Base-by-base conservation (phyloP, 2,329 filamentous ascomycete species). In the Dendryphion nanum region DNA sequence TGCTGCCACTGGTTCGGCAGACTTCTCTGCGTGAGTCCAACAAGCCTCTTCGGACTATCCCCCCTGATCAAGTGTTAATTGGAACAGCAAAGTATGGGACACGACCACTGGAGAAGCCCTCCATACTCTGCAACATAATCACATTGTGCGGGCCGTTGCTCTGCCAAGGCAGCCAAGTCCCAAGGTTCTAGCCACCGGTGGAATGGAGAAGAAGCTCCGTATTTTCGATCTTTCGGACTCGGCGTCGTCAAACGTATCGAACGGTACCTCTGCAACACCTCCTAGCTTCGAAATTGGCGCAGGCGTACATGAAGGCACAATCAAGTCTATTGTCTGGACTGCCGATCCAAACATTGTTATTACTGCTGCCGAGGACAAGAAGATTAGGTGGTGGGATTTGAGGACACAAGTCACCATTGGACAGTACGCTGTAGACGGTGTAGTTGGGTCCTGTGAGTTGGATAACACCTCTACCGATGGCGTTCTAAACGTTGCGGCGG, bases 261-360 rank as follows among this genome's bases (percentile, higher is more conserved):
- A 26, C n/a, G 23, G 23, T 10, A 10, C 23, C n/a, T 56, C 61
- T 23, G 63, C 74, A 28, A 69, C 76, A 4, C 74, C 82, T 1
- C 79, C 83, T 2, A 79, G 84, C 44, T 93, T 90, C 59, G 93
- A 97, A 64, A 91, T 98, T 51, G 93, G 89, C 15, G 77, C 84
- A 5, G 88, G 87, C 23, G 77, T 86, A 10, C 93, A 98, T 64
- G 83, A 79, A 13, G 86, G 86, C 32, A 87, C 86, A 20, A 97
- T 98, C 76, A 97, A 96, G 67, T 90, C 89, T 41, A 94, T 98
- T 45, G 86, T 95, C 44, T 98, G 93, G 93, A 88, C 89, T 36
- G 80, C 82, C 42, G 86, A 95, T 57, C 85, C 86, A 35, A 95
- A 93, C 56, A 82, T 91, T 47, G 74, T 98, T 40, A 86, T 95